Evolutionary conservation across 768 basidiomycete genomes (phyloP).

Genomic region (Mycena galericulata): DNA sequence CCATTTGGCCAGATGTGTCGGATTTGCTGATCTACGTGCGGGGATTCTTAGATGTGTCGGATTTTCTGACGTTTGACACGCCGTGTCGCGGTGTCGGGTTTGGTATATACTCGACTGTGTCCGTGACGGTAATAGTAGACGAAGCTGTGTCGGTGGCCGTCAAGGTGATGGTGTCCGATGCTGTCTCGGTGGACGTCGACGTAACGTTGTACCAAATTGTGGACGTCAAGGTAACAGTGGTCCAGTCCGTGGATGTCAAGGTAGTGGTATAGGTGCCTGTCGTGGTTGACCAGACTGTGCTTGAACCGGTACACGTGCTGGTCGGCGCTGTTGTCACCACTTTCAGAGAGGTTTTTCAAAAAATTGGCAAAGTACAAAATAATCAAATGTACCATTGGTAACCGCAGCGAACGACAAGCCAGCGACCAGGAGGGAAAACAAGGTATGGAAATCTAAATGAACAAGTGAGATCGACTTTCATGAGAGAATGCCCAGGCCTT

Average conservation of each 20-base stretch:
- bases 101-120: too few relatives aligned
- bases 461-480: not conserved
- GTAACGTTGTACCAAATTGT: not conserved
- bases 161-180: not conserved
- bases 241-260: constrained; percentile 3
- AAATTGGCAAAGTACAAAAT: not conserved
- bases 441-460: not conserved
- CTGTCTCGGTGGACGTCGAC: not conserved
- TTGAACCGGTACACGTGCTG: constrained; percentile 12
- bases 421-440: constrained; percentile 2
- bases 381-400: not conserved
- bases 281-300: constrained; percentile 5
- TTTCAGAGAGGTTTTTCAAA: not conserved
- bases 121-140: not conserved
- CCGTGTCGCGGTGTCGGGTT: too few relatives aligned
- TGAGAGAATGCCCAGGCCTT: not conserved
- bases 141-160: not conserved
- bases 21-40: too few relatives aligned
- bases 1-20: too few relatives aligned
- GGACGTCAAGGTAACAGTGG: constrained; percentile 6
- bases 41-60: too few relatives aligned
- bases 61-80: too few relatives aligned
- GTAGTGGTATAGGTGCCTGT: constrained; percentile 4
- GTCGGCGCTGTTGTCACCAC: not conserved
- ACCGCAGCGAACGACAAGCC: not conserved